phyloP scores from a whole-genome alignment of 2,329 filamentous ascomycete genomes.

The Aspergillus fumigatiaffinis region DNA sequence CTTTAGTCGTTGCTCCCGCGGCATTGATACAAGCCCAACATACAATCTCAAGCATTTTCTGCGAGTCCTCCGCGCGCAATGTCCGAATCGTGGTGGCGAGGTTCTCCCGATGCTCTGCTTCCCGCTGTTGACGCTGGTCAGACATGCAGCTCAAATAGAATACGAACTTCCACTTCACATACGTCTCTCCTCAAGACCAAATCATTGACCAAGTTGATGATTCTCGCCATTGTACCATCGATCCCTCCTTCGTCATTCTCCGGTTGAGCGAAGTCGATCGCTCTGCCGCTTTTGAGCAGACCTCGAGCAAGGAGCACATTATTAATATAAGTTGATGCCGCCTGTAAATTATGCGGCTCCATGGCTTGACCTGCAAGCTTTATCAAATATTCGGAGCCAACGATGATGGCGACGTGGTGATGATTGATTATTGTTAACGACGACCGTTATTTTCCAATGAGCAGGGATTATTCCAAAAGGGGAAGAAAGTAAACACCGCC shows the following conservation, averaged over 20 bases:
- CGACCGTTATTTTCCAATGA: conserved; percentile 11
- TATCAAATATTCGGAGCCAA: neutral
- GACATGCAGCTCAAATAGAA: conserved; percentile 2
- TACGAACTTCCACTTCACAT: conserved; percentile 33
- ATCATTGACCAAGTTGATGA: conserved; percentile 94
- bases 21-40: conserved; percentile 24
- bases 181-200: conserved; percentile 86
- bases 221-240: conserved; percentile 70
- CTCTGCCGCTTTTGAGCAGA: conserved; percentile 53
- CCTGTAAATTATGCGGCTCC: conserved; percentile 52
- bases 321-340: conserved; percentile 62
- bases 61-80: conserved; percentile 69
- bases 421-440: conserved; percentile 1
- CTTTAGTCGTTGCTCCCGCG: conserved; percentile 7
- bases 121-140: conserved; percentile 57
- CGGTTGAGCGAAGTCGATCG: conserved; percentile 75
- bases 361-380: conserved; percentile 34
- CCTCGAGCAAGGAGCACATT: conserved; percentile 63
- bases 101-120: conserved; percentile 82
- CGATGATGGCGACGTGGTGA: conserved; percentile 2
- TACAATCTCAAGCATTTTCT: conserved; percentile 66
- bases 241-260: conserved; percentile 57
- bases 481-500: conserved; percentile 43
- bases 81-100: conserved; percentile 73
- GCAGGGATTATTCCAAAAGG: conserved; percentile 28